Evolutionary conservation across 1,284 basidiomycete genomes (phyloP), one percentile per base, ranked within the genome.

Genomic region (Cryptococcus sp.): DNA sequence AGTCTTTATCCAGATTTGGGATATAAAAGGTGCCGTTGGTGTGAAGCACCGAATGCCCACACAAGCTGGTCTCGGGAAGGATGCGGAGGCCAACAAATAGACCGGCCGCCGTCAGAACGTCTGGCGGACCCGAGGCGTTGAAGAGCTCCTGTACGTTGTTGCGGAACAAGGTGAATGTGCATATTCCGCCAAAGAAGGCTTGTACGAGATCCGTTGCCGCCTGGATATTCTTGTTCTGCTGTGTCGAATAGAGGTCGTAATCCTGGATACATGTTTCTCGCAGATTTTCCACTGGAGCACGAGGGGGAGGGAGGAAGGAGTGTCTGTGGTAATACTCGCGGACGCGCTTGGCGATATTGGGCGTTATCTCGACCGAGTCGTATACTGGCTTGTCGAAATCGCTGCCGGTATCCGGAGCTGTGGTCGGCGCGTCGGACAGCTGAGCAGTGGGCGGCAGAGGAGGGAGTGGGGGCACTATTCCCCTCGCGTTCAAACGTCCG

Each of bases 271-370:
- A 57, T 31, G 54, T 44, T 42, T 68, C 62, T 23, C 69, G 57
- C 0, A 57, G 46, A 10, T 38, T 23, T 51, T 71, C 69, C 23
- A 57, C 40, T 15, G 67, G 64, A 3, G 64, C 59, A 2, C 69
- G 59, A 1, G 69, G 69, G 6, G 69, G 67, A 7, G 69, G 69
- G 1, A 71, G 61, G 40, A 56, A 71, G n/a, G 44, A 35, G 39
- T 67, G 42, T 41, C 56, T 49, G 23, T 41, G 38, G 54, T 63
- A 67, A 41, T 62, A 70, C 4, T 62, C 40, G 10, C 64, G 50
- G 16, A 67, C 56, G 15, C 53, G 49, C 13, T 50, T 27, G 11
- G 62, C 62, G 15, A 49, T 53, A 2, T 53, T 49, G 20, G 25
- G 48, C 10, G 57, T 53, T 44, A 62, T 45, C n/a, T 27, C 39